These are phyloP conservation scores for Pelargonium australe DNA, from an alignment of 441 rosid species.

Conservation along the genomic window DNA sequence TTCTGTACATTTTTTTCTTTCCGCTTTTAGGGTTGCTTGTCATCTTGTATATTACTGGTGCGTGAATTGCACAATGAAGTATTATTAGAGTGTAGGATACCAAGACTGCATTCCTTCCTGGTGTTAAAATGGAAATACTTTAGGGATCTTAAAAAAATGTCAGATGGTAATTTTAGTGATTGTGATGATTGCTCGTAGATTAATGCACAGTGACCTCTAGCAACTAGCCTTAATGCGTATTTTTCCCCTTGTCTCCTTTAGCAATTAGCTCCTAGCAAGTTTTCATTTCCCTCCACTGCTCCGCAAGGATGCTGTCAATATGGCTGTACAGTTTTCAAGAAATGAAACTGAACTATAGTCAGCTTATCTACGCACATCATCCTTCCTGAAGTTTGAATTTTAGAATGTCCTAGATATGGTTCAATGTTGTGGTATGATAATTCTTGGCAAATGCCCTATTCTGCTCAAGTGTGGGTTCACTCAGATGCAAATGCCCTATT, in stretches of 20 bases:
- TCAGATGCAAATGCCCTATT: too few species aligned
- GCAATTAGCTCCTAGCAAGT: not conserved
- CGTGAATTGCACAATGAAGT: not conserved
- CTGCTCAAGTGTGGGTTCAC: not conserved
- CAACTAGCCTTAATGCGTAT: not conserved
- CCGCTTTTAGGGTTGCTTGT: too few species aligned
- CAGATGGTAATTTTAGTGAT: not conserved
- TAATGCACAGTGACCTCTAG: constrained; percentile 3
- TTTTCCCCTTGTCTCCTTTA: too few species aligned
- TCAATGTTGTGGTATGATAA: not conserved
- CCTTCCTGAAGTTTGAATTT: too few species aligned
- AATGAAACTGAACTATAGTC: not conserved
- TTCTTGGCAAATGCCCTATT: not conserved
- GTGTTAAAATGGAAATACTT: not conserved
- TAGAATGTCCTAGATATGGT: not conserved
- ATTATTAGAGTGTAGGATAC: not conserved
- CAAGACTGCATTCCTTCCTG: not conserved
- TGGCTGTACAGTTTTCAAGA: too few species aligned
- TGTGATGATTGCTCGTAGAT: not conserved
- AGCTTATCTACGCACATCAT: not conserved
- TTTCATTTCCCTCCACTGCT: too few species aligned
- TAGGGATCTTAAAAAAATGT: not conserved
- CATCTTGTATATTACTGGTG: too few species aligned
- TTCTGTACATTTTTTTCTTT: not conserved
- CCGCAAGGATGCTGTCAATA: too few species aligned